phyloP scores from a whole-genome alignment of 176 grass and related monocot species.

The Ampelocalamus luodianensis region DNA sequence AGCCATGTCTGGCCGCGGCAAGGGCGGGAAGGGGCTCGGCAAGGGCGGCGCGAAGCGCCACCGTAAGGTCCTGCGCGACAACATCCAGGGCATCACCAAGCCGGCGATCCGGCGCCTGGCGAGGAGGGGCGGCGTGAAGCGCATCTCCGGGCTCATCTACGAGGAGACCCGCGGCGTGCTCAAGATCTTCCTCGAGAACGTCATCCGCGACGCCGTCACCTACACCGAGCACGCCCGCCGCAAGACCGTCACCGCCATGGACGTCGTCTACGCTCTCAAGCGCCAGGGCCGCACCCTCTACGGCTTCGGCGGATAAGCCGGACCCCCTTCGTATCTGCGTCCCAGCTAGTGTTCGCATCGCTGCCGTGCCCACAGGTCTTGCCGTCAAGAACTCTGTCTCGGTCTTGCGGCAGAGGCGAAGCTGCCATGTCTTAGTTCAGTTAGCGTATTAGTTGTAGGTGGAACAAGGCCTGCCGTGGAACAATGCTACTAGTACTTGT shows the following conservation, averaged over 20 bases:
- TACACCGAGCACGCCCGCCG: constrained; percentile 89
- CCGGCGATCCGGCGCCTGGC: constrained; percentile 52
- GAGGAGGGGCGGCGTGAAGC: constrained; percentile 74
- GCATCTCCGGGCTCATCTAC: constrained; percentile 83
- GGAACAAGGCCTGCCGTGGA: too few relatives aligned
- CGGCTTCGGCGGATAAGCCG: constrained; percentile 66
- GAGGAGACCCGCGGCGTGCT: constrained; percentile 88
- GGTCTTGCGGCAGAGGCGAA: not conserved
- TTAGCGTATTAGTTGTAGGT: not conserved
- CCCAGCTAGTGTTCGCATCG: not conserved
- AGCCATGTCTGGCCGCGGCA: constrained; percentile 49
- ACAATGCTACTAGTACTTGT: not conserved
- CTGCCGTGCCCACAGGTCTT: not conserved
- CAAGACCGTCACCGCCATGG: constrained; percentile 94
- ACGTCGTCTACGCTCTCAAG: constrained; percentile 92
- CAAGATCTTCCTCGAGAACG: constrained; percentile 98
- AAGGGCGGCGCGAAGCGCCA: constrained; percentile 63
- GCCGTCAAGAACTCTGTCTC: too few relatives aligned
- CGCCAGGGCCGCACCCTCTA: constrained; percentile 91
- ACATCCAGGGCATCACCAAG: constrained; percentile 69
- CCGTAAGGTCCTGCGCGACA: constrained; percentile 59
- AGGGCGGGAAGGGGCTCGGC: constrained; percentile 60
- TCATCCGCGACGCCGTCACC: constrained; percentile 91
- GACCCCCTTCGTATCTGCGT: too few relatives aligned
- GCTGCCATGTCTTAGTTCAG: not conserved